These are phyloP conservation scores for Coniochaeta sp. DNA, from an alignment of 2,329 filamentous ascomycete species.

Conservation along the genomic window DNA sequence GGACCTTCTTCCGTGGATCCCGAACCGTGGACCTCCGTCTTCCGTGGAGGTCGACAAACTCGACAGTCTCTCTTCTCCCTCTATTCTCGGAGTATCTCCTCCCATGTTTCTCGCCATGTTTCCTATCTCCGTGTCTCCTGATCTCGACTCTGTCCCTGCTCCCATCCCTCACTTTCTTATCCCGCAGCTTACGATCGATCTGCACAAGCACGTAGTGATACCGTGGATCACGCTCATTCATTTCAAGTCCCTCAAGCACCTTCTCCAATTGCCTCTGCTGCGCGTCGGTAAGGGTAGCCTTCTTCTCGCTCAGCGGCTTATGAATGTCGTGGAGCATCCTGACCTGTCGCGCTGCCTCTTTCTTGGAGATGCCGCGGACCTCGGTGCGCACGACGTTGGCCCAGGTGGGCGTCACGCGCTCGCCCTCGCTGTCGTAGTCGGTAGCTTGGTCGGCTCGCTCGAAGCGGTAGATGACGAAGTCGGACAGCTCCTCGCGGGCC, in stretches of 20 bases:
- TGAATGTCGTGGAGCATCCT: conserved; percentile 25
- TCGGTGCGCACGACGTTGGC: conserved; percentile 23
- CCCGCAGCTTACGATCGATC: conserved; percentile 29
- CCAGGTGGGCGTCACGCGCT: conserved; percentile 28
- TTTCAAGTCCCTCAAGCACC: conserved; percentile 24
- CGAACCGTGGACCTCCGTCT: conserved; percentile 1
- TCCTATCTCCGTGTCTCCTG: conserved; percentile 4
- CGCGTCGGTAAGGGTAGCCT: conserved; percentile 25
- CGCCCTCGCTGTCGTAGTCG: conserved; percentile 28
- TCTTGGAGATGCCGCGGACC: conserved; percentile 27
- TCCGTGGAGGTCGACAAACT: background rate
- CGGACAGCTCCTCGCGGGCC: conserved; percentile 29
- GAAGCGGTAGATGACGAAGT: conserved; percentile 32
- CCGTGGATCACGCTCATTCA: conserved; percentile 25
- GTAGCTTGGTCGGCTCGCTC: conserved; percentile 26
- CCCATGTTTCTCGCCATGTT: conserved; percentile 11
- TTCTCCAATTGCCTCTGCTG: conserved; percentile 35
- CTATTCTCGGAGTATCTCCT: background rate
- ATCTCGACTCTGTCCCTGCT: conserved; percentile 4
- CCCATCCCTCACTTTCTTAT: conserved; percentile 13
- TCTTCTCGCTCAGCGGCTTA: conserved; percentile 29
- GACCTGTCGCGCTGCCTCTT: conserved; percentile 28
- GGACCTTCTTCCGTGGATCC: conserved; percentile 18
- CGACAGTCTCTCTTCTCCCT: background rate
- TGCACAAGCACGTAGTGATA: conserved; percentile 35